Conservation (phyloP, 2,329 filamentous ascomycete genomes). For the Calonectria montana region DNA sequence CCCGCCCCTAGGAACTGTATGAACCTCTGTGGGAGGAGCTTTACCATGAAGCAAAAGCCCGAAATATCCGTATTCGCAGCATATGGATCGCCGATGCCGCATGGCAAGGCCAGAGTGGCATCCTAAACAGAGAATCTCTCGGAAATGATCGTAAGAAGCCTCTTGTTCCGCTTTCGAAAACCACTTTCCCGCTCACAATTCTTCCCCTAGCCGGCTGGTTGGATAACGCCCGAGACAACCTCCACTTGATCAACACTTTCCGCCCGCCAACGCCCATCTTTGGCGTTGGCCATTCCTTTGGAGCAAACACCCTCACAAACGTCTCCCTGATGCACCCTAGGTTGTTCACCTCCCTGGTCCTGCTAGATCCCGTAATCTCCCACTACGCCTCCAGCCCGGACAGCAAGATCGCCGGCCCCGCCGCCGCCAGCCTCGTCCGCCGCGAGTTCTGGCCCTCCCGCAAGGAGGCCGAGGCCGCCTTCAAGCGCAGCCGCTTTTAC, state of each 20-base stretch:
- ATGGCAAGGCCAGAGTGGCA: slow-evolving; percentile 82
- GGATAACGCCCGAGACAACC: slow-evolving; percentile 85
- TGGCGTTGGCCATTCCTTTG: slow-evolving; percentile 91
- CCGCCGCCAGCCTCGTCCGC: slow-evolving; percentile 74
- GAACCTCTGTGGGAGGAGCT: slow-evolving; percentile 93
- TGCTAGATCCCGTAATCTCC: slow-evolving; percentile 87
- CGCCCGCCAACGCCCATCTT: slow-evolving; percentile 83
- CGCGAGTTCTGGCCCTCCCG: slow-evolving; percentile 87
- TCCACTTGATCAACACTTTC: slow-evolving; percentile 88
- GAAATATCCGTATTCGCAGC: slow-evolving; percentile 77
- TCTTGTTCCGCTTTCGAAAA: neutral
- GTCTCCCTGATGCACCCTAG: slow-evolving; percentile 83
- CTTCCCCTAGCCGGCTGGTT: slow-evolving; percentile 70
- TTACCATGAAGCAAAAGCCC: slow-evolving; percentile 64
- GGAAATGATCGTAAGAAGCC: slow-evolving; percentile 82
- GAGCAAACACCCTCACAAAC: slow-evolving; percentile 78
- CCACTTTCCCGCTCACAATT: neutral
- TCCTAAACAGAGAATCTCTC: slow-evolving; percentile 79
- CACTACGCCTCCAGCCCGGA: slow-evolving; percentile 53
- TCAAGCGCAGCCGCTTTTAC: slow-evolving; percentile 78
- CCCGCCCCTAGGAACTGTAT: slow-evolving; percentile 79
- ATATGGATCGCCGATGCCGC: slow-evolving; percentile 95
- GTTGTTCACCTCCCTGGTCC: slow-evolving; percentile 78
- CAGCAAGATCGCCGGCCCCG: slow-evolving; percentile 52
- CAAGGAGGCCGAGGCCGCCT: slow-evolving; percentile 72